Conservation (phyloP, 108 stramenopile species). For the Cyclotella atomus region DNA sequence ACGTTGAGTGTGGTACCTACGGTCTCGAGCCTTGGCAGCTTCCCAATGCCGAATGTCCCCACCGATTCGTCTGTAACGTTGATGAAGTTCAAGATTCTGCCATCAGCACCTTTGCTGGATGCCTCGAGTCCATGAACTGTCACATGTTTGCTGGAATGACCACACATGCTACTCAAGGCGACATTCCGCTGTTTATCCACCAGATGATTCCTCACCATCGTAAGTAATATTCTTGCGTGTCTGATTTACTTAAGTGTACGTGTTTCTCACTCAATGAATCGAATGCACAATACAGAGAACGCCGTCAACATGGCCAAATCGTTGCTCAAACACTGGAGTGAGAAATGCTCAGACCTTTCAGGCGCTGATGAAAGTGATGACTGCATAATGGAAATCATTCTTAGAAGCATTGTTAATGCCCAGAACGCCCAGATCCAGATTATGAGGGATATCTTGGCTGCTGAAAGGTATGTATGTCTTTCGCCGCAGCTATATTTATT, state of each 20-base stretch:
- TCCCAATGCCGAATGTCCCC: slow-evolving; percentile 65
- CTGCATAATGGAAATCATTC: slow-evolving; percentile 58
- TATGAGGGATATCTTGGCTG: slow-evolving; percentile 68
- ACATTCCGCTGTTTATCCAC: slow-evolving; percentile 66
- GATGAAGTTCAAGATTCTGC: not conserved
- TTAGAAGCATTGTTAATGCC: slow-evolving; percentile 67
- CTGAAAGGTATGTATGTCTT: too few relatives aligned
- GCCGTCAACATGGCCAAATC: slow-evolving; percentile 95
- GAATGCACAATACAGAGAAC: too few relatives aligned
- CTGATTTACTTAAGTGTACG: too few relatives aligned
- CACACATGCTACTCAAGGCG: slow-evolving; percentile 28
- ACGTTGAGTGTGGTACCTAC: slow-evolving; percentile 80
- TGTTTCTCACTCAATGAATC: too few relatives aligned
- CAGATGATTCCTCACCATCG: slow-evolving; percentile 96
- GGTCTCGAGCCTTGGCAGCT: slow-evolving; percentile 54
- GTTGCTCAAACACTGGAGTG: slow-evolving; percentile 50
- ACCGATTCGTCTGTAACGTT: slow-evolving; percentile 59
- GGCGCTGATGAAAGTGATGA: slow-evolving; percentile 31
- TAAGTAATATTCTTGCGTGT: too few relatives aligned
- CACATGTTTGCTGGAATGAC: slow-evolving; percentile 79
- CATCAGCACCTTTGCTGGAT: slow-evolving; percentile 42
- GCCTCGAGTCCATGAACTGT: slow-evolving; percentile 79
- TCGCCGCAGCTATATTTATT: too few relatives aligned
- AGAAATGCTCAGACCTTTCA: slow-evolving; percentile 50
- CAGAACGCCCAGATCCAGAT: slow-evolving; percentile 87